Evolutionary conservation across 352 stramenopile genomes (phyloP).

Genomic region (Phytophthora fragariaefolia): DNA sequence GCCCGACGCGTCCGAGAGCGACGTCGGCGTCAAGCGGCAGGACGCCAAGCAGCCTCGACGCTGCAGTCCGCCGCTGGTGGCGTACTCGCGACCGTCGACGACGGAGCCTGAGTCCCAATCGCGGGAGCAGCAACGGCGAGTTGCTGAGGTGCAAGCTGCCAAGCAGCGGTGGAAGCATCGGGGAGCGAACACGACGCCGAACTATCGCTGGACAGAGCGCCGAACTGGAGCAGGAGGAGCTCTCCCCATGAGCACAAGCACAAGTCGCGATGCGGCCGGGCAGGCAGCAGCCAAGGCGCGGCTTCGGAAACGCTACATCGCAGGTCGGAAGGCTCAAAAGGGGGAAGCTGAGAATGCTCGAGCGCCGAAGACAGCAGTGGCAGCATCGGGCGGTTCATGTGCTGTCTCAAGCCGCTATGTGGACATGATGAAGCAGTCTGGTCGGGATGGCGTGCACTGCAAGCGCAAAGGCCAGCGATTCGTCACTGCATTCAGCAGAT

Average conservation of each 20-base stretch:
- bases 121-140: constrained; percentile 34
- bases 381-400: neutral
- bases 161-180: constrained; percentile 28
- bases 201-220: constrained; percentile 38
- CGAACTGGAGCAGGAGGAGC: constrained; percentile 27
- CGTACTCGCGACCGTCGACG: constrained; percentile 7
- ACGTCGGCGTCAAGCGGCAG: constrained; percentile 1
- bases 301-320: constrained; percentile 16
- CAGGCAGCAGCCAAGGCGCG: constrained; percentile 10
- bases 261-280: constrained; percentile 26
- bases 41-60: constrained; percentile 29
- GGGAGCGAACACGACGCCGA: constrained; percentile 30
- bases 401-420: neutral
- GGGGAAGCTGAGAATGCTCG: constrained; percentile 11
- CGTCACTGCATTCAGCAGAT: constrained; percentile 16
- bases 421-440: constrained; percentile 30
- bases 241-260: constrained; percentile 31
- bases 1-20: neutral
- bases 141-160: constrained; percentile 28
- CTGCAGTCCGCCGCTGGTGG: constrained; percentile 19
- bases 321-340: constrained; percentile 22
- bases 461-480: constrained; percentile 24
- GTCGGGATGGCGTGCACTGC: constrained; percentile 32
- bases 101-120: constrained; percentile 35
- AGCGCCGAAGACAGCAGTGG: neutral